Percentiles rank a stretch among this genome's conserved stretches.
phyloP scores from a whole-genome alignment of 805 yeast genomes.

The Tetrapisispora pingtungensis region DNA sequence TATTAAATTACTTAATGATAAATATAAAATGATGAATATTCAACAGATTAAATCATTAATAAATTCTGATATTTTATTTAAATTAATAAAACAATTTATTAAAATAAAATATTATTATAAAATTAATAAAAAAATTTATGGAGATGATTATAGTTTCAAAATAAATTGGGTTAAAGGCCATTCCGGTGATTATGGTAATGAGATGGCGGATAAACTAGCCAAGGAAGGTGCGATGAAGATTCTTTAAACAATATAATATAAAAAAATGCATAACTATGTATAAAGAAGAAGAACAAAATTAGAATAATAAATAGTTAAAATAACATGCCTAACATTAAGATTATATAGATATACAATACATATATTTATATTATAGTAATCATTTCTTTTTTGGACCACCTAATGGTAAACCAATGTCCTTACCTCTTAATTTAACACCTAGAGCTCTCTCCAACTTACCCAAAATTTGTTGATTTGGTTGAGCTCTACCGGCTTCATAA shows the following conservation, averaged over 20 bases:
- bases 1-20: slow-evolving; percentile 43
- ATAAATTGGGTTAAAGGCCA: slow-evolving; percentile 68
- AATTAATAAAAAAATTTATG: slow-evolving; percentile 14
- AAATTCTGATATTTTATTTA: slow-evolving; percentile 27
- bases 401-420: slow-evolving; percentile 86
- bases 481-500: slow-evolving; percentile 93
- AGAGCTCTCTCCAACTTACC: slow-evolving; percentile 88
- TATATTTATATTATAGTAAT: too few relatives aligned
- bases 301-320: not conserved
- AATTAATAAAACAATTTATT: slow-evolving; percentile 34
- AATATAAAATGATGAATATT: slow-evolving; percentile 43
- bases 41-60: slow-evolving; percentile 30
- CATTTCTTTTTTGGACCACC: slow-evolving; percentile 36
- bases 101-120: slow-evolving; percentile 32
- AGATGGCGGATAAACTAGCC: slow-evolving; percentile 67
- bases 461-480: slow-evolving; percentile 90
- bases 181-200: slow-evolving; percentile 59
- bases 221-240: slow-evolving; percentile 42
- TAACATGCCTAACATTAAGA: not conserved
- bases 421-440: slow-evolving; percentile 93
- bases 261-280: not conserved
- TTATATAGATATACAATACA: too few relatives aligned
- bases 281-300: not conserved
- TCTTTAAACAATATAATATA: too few relatives aligned
- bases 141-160: slow-evolving; percentile 32